phyloP scores from a whole-genome alignment of 2,329 filamentous ascomycete genomes.

The Phoma herbarum region DNA sequence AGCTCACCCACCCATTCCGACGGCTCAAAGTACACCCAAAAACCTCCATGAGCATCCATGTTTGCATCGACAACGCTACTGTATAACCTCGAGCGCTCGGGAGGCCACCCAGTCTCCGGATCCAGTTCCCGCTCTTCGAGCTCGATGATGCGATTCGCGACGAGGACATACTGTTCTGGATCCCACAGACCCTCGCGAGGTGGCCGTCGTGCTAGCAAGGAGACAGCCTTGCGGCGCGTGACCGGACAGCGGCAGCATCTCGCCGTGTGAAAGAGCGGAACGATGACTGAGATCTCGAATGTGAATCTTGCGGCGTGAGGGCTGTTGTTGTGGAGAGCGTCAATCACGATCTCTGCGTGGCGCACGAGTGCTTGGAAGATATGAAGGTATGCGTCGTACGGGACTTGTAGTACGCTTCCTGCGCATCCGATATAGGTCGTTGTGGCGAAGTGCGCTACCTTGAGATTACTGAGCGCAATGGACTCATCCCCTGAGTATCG shows the following conservation, averaged over 20 bases:
- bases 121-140: constrained; percentile 35
- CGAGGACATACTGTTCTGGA: constrained; percentile 24
- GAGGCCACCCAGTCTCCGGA: constrained; percentile 29
- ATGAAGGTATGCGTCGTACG: constrained; percentile 28
- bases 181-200: constrained; percentile 38
- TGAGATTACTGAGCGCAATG: constrained; percentile 27
- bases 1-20: constrained; percentile 9
- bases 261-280: constrained; percentile 21
- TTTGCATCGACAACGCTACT: constrained; percentile 29
- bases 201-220: constrained; percentile 24
- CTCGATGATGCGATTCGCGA: constrained; percentile 30
- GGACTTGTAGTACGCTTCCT: constrained; percentile 18
- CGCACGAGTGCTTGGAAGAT: constrained; percentile 28
- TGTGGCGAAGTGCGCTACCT: constrained; percentile 24
- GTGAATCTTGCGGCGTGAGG: constrained; percentile 25
- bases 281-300: constrained; percentile 23
- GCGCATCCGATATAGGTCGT: constrained; percentile 24
- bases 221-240: constrained; percentile 31
- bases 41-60: constrained; percentile 33
- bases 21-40: constrained; percentile 26
- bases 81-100: constrained; percentile 26
- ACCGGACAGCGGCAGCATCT: constrained; percentile 29
- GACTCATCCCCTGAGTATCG: constrained; percentile 23
- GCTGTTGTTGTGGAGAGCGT: constrained; percentile 19
- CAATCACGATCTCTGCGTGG: constrained; percentile 32